These are phyloP conservation scores for Lachancea cidri DNA, from an alignment of 805 yeast genomes.

Conservation along the genomic window DNA sequence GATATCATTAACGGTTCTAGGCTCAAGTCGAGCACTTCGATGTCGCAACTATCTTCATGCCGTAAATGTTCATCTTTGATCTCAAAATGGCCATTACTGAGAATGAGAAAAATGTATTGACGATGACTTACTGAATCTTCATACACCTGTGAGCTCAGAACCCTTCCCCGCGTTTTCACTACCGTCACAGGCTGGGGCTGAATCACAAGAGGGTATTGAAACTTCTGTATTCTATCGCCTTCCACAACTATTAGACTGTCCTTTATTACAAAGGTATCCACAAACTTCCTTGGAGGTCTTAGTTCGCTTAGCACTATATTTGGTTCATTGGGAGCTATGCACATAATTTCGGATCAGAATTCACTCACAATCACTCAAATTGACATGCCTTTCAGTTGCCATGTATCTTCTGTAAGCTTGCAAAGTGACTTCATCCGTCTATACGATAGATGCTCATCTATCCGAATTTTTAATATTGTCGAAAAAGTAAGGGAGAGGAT, in stretches of 20 bases:
- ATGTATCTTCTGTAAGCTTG: no score
- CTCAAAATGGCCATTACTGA: slow-evolving; percentile 1
- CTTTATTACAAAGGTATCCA: slow-evolving; percentile 1
- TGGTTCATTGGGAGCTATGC: not conserved
- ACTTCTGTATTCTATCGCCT: not conserved
- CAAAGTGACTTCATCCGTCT: no score
- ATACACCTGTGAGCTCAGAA: slow-evolving; percentile 1
- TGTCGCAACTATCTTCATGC: not conserved
- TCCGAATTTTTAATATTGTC: no score
- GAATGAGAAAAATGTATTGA: slow-evolving; percentile 1
- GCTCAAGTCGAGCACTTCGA: not conserved
- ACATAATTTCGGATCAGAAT: not conserved
- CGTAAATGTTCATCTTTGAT: slow-evolving; percentile 1
- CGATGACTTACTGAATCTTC: not conserved
- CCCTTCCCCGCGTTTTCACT: not conserved
- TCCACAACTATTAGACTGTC: slow-evolving; percentile 1
- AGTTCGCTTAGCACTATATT: slow-evolving; percentile 4
- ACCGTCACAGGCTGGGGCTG: not conserved
- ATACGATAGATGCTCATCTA: no score
- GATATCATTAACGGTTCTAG: not conserved
- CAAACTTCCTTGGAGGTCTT: slow-evolving; percentile 2
- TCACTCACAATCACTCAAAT: no score
- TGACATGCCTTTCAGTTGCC: no score
- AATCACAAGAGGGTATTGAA: not conserved
- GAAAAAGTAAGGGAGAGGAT: no score